Percentiles rank a stretch among this genome's conserved stretches.
phyloP scores from a whole-genome alignment of 352 stramenopile genomes.

The Paralagenidium karlingii region DNA sequence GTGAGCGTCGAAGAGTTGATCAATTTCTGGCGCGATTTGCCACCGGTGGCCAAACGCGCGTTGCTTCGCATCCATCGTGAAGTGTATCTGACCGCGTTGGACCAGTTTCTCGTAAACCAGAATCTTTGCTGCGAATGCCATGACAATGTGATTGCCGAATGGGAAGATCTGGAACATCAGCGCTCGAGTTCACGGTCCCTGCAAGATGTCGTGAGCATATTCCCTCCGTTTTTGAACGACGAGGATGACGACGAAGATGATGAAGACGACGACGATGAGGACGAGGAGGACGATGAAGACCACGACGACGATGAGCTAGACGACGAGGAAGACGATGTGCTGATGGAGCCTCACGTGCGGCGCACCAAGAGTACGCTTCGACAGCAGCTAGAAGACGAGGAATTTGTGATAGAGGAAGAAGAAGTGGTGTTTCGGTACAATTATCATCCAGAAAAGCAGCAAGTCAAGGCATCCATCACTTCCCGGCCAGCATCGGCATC shows the following conservation, averaged over 20 bases:
- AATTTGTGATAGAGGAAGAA: slow-evolving; percentile 30
- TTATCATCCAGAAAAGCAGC: too few relatives aligned
- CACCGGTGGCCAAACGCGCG: slow-evolving; percentile 41
- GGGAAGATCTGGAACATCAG: slow-evolving; percentile 60
- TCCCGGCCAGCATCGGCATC: too few relatives aligned
- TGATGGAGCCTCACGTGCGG: too few relatives aligned
- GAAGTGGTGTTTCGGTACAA: slow-evolving; percentile 69
- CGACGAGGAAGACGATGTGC: slow-evolving; percentile 25
- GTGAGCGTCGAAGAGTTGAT: slow-evolving; percentile 71
- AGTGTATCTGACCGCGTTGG: slow-evolving; percentile 47
- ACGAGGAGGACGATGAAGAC: slow-evolving; percentile 38
- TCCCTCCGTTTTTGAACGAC: slow-evolving; percentile 58
- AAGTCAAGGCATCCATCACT: too few relatives aligned
- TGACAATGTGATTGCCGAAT: slow-evolving; percentile 73
- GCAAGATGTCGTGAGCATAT: slow-evolving; percentile 65
- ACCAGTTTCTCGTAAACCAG: slow-evolving; percentile 63
- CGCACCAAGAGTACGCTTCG: too few relatives aligned
- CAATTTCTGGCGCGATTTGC: slow-evolving; percentile 71
- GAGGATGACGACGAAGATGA: slow-evolving; percentile 53
- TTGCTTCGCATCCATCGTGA: slow-evolving; percentile 62
- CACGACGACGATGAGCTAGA: slow-evolving; percentile 17
- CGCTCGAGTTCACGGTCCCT: slow-evolving; percentile 50
- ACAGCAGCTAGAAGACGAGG: slow-evolving; percentile 20
- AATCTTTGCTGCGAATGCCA: slow-evolving; percentile 76
- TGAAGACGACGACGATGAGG: slow-evolving; percentile 36